Base-by-base conservation (phyloP, 1,139 yeast species). In the Suhomyces taliae region DNA sequence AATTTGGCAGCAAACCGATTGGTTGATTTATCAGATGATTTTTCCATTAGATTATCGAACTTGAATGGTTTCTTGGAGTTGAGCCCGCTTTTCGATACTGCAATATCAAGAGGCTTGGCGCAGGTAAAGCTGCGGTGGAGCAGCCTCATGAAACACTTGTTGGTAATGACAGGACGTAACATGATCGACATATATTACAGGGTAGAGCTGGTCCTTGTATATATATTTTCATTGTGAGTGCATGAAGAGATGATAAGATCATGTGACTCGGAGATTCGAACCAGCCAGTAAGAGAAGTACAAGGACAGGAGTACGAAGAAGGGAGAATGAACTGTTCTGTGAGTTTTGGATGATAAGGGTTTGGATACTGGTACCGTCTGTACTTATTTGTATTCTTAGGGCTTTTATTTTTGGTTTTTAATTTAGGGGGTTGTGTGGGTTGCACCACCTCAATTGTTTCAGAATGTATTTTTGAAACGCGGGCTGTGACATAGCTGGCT, bases 1-100 rank as follows among this genome's bases (percentile, higher is more conserved):
- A 50, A 50, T 51, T 47, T 50, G n/a, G 41, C 27, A 24, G 53
- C 51, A 39, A 50, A 50, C 26, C 53, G 29, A 34, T 49, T 49
- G 6, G 43, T 44, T 9, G 29, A 31, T n/a, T 37, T 31, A n/a
- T 40, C 38, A 4, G 44, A 36, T 14, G 46, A 10, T 31, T 43
- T 43, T n/a, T 43, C 46, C 10, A 38, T 29, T 37, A 27, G 38
- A 31, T 35, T 44, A 26, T 47, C 46, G 8, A 47, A 19, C 6
- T 38, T 39, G 37, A 47, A 47, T 1, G 45, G 40, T 38, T 47
- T 44, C 36, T 33, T 24, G 26, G 36, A 34, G 34, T 34, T 26
- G 40, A 29, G 24, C 26, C 33, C 14, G 15, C 40, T 9, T 10
- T 36, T 34, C 2, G 24, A 31, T 9, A 39, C 12, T 6, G 43